phyloP scores from a whole-genome alignment of 2,329 filamentous ascomycete genomes.

The Ophiosphaerella korrae region DNA sequence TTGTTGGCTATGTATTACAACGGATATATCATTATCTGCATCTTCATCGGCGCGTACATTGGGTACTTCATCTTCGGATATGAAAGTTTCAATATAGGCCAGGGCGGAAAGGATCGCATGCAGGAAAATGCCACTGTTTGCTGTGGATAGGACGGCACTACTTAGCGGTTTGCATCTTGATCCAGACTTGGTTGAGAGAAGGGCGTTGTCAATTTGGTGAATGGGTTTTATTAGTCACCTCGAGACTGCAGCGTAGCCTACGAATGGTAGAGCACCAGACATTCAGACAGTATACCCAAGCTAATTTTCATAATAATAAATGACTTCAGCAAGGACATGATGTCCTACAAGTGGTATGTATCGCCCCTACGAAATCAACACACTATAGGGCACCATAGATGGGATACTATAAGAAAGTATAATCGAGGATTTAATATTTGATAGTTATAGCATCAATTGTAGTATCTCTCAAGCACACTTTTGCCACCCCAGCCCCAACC shows the following conservation, averaged over 20 bases:
- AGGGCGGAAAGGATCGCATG: conserved; percentile 35
- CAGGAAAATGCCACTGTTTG: conserved; percentile 44
- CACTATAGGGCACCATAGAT: too few species aligned
- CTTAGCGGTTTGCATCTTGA: not conserved
- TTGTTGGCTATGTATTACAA: conserved; percentile 71
- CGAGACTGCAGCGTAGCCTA: too few species aligned
- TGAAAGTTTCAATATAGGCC: conserved; percentile 37
- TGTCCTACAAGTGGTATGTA: too few species aligned
- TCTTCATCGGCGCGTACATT: conserved; percentile 44
- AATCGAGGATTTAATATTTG: not conserved
- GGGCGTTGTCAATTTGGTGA: too few species aligned
- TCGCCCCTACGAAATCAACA: too few species aligned
- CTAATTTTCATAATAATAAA: too few species aligned
- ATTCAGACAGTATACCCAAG: too few species aligned
- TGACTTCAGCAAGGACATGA: too few species aligned
- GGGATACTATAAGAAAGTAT: too few species aligned
- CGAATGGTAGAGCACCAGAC: too few species aligned
- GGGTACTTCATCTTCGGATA: conserved; percentile 46
- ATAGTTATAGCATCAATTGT: not conserved
- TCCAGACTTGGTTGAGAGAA: too few species aligned
- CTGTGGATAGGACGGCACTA: conserved; percentile 29
- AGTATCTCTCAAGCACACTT: not conserved
- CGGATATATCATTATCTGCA: conserved; percentile 68
- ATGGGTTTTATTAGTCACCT: too few species aligned
- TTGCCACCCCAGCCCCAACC: not conserved